phyloP scores from a whole-genome alignment of 345 rosid species.

The Acer yangbiense region DNA sequence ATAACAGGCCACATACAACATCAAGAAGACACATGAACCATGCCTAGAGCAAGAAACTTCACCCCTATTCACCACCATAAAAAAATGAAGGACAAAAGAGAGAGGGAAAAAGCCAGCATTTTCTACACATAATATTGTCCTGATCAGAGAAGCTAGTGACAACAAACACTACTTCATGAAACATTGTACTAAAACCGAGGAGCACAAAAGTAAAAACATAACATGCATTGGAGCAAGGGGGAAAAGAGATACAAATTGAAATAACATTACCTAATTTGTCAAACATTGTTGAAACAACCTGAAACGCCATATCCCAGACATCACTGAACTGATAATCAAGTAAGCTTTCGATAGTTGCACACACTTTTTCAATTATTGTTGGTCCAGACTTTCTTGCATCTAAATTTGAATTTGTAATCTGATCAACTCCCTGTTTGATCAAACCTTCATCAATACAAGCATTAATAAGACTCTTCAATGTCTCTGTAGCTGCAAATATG shows the following conservation, averaged over 20 bases:
- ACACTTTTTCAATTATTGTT: conserved; percentile 73
- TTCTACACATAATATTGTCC: not conserved
- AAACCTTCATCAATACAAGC: conserved; percentile 75
- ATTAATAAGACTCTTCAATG: conserved; percentile 67
- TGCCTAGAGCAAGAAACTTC: not conserved
- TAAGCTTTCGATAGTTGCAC: conserved; percentile 75
- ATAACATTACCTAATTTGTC: conserved; percentile 68
- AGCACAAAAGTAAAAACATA: not conserved
- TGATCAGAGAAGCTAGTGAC: not conserved
- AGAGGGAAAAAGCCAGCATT: not conserved
- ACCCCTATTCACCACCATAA: not conserved
- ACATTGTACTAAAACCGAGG: not conserved
- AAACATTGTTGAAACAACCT: conserved; percentile 76
- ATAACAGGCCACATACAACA: not conserved
- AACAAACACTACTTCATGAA: not conserved
- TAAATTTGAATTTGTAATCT: conserved; percentile 39
- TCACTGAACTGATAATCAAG: conserved; percentile 79
- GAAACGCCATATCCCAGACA: conserved; percentile 84
- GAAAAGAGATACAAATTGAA: conserved; percentile 7
- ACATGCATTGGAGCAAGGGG: not conserved
- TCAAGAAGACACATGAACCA: not conserved
- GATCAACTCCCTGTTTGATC: conserved; percentile 73
- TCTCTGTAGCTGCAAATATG: conserved; percentile 72
- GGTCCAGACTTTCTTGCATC: conserved; percentile 65
- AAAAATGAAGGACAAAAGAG: not conserved